Conservation (phyloP, 495 filamentous ascomycete genomes). For the Aspergillus mulundensis region DNA sequence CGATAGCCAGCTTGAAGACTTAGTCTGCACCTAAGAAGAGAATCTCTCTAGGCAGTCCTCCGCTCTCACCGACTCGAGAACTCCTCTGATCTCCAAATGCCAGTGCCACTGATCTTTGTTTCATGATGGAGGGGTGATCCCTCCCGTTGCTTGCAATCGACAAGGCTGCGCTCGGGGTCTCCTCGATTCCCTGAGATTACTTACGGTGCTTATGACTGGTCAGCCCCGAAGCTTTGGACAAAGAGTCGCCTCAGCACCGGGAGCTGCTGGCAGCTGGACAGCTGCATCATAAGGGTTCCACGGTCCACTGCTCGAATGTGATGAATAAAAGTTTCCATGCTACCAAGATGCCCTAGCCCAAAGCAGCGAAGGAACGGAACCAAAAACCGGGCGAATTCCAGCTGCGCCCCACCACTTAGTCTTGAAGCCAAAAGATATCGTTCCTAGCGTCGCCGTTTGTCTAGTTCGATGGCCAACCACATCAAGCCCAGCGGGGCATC, state of each 20-base stretch:
- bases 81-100: not conserved
- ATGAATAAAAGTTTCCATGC: slow-evolving; percentile 9
- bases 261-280: not conserved
- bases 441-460: slow-evolving; percentile 40
- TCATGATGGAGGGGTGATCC: not conserved
- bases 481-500: slow-evolving; percentile 13
- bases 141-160: not conserved
- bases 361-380: slow-evolving; percentile 8
- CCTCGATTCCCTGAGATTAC: not conserved
- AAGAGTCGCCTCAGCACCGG: not conserved
- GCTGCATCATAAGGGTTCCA: slow-evolving; percentile 16
- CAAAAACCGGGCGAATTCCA: slow-evolving; percentile 10
- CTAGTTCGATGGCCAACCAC: slow-evolving; percentile 14
- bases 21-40: no score
- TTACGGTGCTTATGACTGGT: not conserved
- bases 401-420: slow-evolving; percentile 14
- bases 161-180: not conserved
- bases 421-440: slow-evolving; percentile 28
- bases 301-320: slow-evolving; percentile 7
- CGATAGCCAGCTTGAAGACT: not conserved
- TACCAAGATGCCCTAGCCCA: slow-evolving; percentile 7
- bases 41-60: slow-evolving; percentile 1
- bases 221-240: not conserved
- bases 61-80: slow-evolving; percentile 11
- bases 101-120: not conserved